Conservation (phyloP, 768 basidiomycete genomes). For the Russula sp. region DNA sequence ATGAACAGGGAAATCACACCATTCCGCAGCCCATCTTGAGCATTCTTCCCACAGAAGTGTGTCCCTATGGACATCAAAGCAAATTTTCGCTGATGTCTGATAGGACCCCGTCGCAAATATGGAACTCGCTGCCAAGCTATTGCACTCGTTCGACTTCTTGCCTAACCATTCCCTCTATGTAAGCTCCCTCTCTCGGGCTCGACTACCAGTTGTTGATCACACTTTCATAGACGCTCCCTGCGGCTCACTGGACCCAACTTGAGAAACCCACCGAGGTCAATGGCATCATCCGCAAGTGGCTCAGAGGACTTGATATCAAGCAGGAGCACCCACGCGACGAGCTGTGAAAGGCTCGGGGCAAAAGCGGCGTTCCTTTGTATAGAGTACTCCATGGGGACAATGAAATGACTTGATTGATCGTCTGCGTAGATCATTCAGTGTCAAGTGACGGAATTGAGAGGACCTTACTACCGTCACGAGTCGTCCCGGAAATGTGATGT, state of each 20-base stretch:
- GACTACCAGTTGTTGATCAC: not conserved
- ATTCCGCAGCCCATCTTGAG: slow-evolving; percentile 37
- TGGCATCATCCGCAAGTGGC: slow-evolving; percentile 43
- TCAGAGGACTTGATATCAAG: slow-evolving; percentile 26
- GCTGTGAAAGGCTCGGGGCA: not conserved
- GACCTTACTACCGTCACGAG: not conserved
- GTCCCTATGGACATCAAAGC: slow-evolving; percentile 9
- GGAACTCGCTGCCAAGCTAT: slow-evolving; percentile 27
- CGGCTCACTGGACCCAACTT: slow-evolving; percentile 63
- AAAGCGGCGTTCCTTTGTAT: not conserved
- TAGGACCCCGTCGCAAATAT: slow-evolving; percentile 43
- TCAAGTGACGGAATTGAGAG: not conserved
- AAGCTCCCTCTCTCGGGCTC: not conserved
- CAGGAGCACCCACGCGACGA: slow-evolving; percentile 5
- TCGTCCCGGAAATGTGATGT: not conserved
- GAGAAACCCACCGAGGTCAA: slow-evolving; percentile 53
- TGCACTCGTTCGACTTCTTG: slow-evolving; percentile 28
- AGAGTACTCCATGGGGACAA: not conserved
- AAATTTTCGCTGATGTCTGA: slow-evolving; percentile 1
- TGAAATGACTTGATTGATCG: not conserved
- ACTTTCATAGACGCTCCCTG: slow-evolving; percentile 37
- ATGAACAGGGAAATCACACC: slow-evolving; percentile 37
- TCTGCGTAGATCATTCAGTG: not conserved
- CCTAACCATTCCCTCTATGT: slow-evolving; percentile 33
- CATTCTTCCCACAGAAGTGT: slow-evolving; percentile 34